Evolutionary conservation across 2,329 filamentous ascomycete genomes (phyloP).

Genomic region (Endoconidiophora laricicola): DNA sequence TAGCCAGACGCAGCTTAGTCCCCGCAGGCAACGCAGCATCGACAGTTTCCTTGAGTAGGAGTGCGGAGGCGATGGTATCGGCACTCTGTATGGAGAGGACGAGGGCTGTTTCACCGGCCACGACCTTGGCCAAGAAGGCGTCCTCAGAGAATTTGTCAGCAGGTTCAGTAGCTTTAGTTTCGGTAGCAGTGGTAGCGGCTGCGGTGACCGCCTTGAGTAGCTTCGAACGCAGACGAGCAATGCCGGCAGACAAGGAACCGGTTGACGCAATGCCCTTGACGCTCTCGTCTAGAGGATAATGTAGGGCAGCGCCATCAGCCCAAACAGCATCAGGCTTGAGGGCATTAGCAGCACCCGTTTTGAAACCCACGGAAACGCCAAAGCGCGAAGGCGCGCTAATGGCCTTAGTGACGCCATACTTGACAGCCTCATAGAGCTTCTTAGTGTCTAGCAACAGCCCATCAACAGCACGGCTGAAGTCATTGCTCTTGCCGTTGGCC

Average conservation of each 20-base stretch:
- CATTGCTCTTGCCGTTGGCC: slow-evolving; percentile 31
- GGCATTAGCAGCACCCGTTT: slow-evolving; percentile 30
- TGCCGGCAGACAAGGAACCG: slow-evolving; percentile 35
- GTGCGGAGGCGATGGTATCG: slow-evolving; percentile 41
- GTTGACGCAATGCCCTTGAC: slow-evolving; percentile 28
- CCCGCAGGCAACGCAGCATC: slow-evolving; percentile 21
- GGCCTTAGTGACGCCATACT: slow-evolving; percentile 41
- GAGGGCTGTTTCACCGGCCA: slow-evolving; percentile 36
- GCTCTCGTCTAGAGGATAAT: slow-evolving; percentile 37
- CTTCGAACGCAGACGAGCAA: slow-evolving; percentile 35
- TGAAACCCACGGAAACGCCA: slow-evolving; percentile 42
- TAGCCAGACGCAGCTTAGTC: slow-evolving; percentile 31
- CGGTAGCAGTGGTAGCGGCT: slow-evolving; percentile 17
- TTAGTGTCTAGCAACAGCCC: slow-evolving; percentile 38
- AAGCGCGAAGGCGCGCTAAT: slow-evolving; percentile 37
- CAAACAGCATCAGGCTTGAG: slow-evolving; percentile 36
- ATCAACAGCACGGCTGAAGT: slow-evolving; percentile 42
- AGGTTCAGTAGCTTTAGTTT: slow-evolving; percentile 16
- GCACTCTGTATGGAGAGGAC: slow-evolving; percentile 44
- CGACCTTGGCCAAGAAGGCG: slow-evolving; percentile 35
- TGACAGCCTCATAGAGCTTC: slow-evolving; percentile 35
- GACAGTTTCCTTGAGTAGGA: slow-evolving; percentile 41
- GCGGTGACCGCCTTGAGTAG: slow-evolving; percentile 32
- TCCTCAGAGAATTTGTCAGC: slow-evolving; percentile 30
- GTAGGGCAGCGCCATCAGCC: slow-evolving; percentile 35